These are phyloP conservation scores for Viola odorata DNA, from an alignment of 345 rosid genomes.

Conservation along the genomic window DNA sequence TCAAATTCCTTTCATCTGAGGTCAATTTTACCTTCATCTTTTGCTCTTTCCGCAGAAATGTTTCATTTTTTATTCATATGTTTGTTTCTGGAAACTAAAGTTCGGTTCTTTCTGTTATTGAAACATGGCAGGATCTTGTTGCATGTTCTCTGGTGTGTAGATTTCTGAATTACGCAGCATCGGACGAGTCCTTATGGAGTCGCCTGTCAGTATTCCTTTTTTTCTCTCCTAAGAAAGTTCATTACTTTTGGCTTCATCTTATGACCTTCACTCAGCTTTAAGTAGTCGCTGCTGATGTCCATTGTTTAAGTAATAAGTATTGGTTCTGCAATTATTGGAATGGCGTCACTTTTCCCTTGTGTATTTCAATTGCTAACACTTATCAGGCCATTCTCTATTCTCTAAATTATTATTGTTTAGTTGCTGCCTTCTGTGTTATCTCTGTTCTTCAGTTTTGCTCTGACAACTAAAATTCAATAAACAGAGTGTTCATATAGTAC, in stretches of 20 bases:
- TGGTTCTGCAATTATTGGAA: too few relatives aligned
- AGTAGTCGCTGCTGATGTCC: not conserved
- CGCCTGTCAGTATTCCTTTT: slow-evolving; percentile 56
- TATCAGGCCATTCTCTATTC: not conserved
- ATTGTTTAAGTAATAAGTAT: too few relatives aligned
- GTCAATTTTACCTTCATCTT: slow-evolving; percentile 20
- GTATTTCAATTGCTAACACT: not conserved
- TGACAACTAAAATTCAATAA: too few relatives aligned
- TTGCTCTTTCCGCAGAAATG: not conserved
- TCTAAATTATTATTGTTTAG: not conserved
- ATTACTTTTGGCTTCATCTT: not conserved
- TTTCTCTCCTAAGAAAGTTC: not conserved
- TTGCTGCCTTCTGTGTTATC: too few relatives aligned
- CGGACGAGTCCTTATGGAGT: slow-evolving; percentile 93
- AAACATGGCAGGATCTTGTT: slow-evolving; percentile 61
- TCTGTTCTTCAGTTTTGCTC: not conserved
- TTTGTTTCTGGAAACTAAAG: not conserved
- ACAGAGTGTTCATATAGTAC: too few relatives aligned
- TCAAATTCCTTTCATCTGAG: slow-evolving; percentile 93
- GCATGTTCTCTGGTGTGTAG: slow-evolving; percentile 78
- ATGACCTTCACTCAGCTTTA: not conserved
- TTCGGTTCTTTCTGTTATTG: not conserved
- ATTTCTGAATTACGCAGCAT: slow-evolving; percentile 63
- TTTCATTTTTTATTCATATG: not conserved
- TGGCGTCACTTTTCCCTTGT: not conserved